Base-by-base conservation (phyloP, 257 asterid genomes). In the Parsonsia alboflavescens region DNA sequence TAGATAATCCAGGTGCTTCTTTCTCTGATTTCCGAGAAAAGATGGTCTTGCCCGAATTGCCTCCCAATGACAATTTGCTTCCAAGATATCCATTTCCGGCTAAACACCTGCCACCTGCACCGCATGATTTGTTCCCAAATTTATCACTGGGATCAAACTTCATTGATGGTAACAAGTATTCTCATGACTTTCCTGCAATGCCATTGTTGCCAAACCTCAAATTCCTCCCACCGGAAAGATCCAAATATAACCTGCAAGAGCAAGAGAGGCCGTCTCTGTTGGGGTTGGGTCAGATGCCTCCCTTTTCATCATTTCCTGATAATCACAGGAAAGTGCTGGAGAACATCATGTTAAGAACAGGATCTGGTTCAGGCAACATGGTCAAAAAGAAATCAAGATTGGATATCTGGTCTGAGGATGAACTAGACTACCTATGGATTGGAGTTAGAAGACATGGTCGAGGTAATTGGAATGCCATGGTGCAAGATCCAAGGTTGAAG, bases 361-460 rank as follows among this genome's bases (percentile, higher is more conserved):
- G 96, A 59, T 69, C 89, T 61, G 98, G 90, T 76, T 82, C 97
- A 12, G 80, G 79, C 82, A 83, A 48, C 80, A 48, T 83, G 46
- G 83, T 78, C 58, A 88, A 78, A 70, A 89, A 79, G 87, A 88
- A 85, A 66, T 39, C 90, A 3, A 89, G 80, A 70, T 61, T 81
- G 49, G 96, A 90, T 79, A 80, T 86, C 70, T 95, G 99, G 98
- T 90, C 93, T 24, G 99, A 95, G 78, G 98, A 95, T 70, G 99
- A 95, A 79, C 96, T 95, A 61, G 99, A 95, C 80, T 86, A 84
- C 78, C 94, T 95, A 22, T 92, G 99, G 99, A 87, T 95, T 78
- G 99, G 98, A 33, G 89, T 92, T 59, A 97, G 99, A 45, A 89
- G 98, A 63, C 91, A 95, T 68, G 98, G 98, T 49, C 87, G 88